A percentile compares a stretch with the other conserved stretches of the same genome.
Conservation (phyloP, 768 basidiomycete species). For the Pleurotus tuoliensis region DNA sequence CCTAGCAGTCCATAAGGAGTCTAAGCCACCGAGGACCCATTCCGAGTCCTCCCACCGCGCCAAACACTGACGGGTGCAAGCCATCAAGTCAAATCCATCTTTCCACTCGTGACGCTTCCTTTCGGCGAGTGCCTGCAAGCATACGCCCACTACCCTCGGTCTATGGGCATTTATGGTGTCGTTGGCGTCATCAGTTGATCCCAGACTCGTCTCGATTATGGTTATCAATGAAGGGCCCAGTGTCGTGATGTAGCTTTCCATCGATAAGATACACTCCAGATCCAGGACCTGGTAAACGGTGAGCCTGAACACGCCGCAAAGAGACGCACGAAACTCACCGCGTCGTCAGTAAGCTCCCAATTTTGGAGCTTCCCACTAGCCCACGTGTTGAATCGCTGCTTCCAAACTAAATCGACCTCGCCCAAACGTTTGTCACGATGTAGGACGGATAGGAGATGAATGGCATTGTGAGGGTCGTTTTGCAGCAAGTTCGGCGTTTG, state of each 20-base stretch:
- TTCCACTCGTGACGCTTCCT: slow-evolving; percentile 43
- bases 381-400: slow-evolving; percentile 48
- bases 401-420: slow-evolving; percentile 60
- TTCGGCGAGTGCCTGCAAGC: slow-evolving; percentile 48
- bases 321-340: slow-evolving; percentile 26
- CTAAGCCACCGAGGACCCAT: slow-evolving; percentile 51
- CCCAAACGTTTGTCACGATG: slow-evolving; percentile 44
- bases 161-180: slow-evolving; percentile 31
- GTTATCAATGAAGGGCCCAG: slow-evolving; percentile 37
- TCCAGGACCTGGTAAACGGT: slow-evolving; percentile 36
- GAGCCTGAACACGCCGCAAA: not conserved
- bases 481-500: slow-evolving; percentile 44
- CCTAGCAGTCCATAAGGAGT: slow-evolving; percentile 43
- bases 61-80: slow-evolving; percentile 44
- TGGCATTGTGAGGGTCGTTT: slow-evolving; percentile 32
- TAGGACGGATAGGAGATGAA: slow-evolving; percentile 50
- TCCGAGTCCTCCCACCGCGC: slow-evolving; percentile 58
- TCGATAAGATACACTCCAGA: slow-evolving; percentile 49
- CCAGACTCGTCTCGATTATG: slow-evolving; percentile 41
- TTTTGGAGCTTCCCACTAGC: slow-evolving; percentile 34
- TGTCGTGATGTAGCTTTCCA: slow-evolving; percentile 46
- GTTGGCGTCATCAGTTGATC: slow-evolving; percentile 19
- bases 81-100: slow-evolving; percentile 35
- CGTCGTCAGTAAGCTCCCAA: slow-evolving; percentile 38
- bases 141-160: slow-evolving; percentile 59